These are phyloP conservation scores for Eucalyptus cloeziana DNA, from an alignment of 345 rosid species.

Conservation along the genomic window DNA sequence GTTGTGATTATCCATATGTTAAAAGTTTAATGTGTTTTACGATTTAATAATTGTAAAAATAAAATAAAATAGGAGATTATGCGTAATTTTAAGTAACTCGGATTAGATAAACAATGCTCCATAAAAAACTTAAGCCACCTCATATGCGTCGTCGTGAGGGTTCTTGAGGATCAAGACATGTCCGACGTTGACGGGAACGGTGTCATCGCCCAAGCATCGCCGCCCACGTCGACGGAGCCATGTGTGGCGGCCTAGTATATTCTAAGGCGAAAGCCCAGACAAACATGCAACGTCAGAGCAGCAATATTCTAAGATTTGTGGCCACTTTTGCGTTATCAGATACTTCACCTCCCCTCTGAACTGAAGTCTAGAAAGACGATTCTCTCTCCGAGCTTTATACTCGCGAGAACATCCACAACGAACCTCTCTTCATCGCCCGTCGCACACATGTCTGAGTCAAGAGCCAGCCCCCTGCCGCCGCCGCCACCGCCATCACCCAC, in stretches of 20 bases:
- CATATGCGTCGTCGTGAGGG: background rate
- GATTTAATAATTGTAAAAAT: no score
- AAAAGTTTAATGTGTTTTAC: fast-evolving
- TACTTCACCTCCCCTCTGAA: background rate
- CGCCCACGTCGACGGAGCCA: background rate
- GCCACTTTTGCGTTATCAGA: background rate
- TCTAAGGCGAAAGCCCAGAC: background rate
- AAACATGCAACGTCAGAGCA: background rate
- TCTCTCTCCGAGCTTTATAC: background rate
- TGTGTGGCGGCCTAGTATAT: background rate
- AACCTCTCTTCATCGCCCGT: background rate
- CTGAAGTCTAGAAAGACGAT: background rate
- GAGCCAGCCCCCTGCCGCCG: background rate
- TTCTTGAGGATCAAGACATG: background rate
- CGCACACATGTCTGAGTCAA: background rate
- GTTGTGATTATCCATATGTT: no score
- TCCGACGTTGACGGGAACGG: background rate
- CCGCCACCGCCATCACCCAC: background rate
- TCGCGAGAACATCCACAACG: background rate
- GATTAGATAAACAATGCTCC: background rate
- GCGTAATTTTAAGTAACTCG: background rate
- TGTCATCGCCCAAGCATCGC: background rate
- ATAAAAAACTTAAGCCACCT: background rate
- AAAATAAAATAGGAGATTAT: no score
- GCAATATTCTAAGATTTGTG: background rate